Base-by-base conservation (phyloP, 148 eudicot genomes). In the Vaccinium macrocarpon region DNA sequence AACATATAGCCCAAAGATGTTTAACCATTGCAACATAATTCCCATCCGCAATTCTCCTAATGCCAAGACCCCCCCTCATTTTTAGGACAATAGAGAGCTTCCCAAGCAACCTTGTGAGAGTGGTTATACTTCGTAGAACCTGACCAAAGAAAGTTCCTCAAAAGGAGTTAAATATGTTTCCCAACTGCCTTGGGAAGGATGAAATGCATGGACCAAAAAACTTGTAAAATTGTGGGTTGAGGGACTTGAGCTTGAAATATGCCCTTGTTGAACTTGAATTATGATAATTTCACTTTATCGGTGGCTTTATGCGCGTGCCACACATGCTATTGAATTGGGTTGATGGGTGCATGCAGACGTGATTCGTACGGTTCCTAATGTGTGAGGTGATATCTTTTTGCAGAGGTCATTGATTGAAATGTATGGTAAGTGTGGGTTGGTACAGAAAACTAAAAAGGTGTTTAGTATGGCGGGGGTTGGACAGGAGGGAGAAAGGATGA, bases 381-480 rank as follows among this genome's bases (percentile, higher is more conserved):
- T 87, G 59, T 87, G 85, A 79, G 73, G 71, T 35, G 98, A 92
- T 86, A 89, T 92, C 61, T 89, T 89, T 86, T 73, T 92, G 14
- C 88, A 89, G 84, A 92, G 96, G 85, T 89, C 91, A 46, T 83
- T 94, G 86, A 91, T 95, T 87, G 95, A 95, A 73, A 90, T 95
- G 93, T 92, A 93, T 88, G 95, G 98, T 0, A 93, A 89, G 77
- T 93, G 94, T 90, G 95, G 95, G 61, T 52, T 89, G 19, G 88
- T 90, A 19, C 86, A 81, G 68, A 88, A 89, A 61, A 95, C 94
- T 46, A 82, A 81, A 72, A 88, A 72, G 52, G 88, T 89, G 14
- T 94, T 91, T 83, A 75, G 84, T n/a, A 85, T 90, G 89, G 87
- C 76, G 9, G 92, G 96, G 49, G 85, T 90, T 82, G 84, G 81